Conservation (phyloP, 176 grass and related monocot genomes). For the Zea mays region DNA sequence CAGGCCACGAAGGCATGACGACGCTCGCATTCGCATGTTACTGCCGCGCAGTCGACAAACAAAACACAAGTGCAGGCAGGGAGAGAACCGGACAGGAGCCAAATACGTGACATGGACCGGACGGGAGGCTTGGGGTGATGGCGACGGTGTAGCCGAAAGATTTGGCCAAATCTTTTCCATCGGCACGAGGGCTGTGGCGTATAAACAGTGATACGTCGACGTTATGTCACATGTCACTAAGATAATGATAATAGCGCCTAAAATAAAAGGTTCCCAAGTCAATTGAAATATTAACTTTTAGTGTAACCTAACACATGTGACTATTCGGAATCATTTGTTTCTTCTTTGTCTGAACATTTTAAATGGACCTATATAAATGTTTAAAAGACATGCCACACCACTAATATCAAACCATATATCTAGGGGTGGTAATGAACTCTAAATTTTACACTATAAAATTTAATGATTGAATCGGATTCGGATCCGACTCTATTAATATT, state of each 20-base stretch:
- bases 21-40: conserved; percentile 7
- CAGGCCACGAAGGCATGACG: too few relatives aligned
- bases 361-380: not conserved
- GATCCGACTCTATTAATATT: too few relatives aligned
- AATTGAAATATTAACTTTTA: too few relatives aligned
- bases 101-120: conserved; percentile 34
- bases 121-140: conserved; percentile 3
- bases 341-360: not conserved
- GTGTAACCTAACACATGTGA: not conserved
- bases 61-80: not conserved
- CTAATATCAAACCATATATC: not conserved
- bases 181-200: conserved; percentile 1
- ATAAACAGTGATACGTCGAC: not conserved
- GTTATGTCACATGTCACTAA: not conserved
- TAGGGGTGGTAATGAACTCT: too few relatives aligned
- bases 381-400: not conserved
- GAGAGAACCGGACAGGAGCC: not conserved
- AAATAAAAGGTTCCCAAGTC: not conserved
- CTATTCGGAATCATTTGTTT: not conserved
- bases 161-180: conserved; percentile 30
- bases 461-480: too few relatives aligned
- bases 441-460: too few relatives aligned
- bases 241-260: not conserved
- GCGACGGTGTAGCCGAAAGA: conserved; percentile 37
- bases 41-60: not conserved